Evolutionary conservation across 176 grass and related monocot species (phyloP), one percentile per base, ranked within the genome.

Genomic region (Hsuehochloa calcarea): DNA sequence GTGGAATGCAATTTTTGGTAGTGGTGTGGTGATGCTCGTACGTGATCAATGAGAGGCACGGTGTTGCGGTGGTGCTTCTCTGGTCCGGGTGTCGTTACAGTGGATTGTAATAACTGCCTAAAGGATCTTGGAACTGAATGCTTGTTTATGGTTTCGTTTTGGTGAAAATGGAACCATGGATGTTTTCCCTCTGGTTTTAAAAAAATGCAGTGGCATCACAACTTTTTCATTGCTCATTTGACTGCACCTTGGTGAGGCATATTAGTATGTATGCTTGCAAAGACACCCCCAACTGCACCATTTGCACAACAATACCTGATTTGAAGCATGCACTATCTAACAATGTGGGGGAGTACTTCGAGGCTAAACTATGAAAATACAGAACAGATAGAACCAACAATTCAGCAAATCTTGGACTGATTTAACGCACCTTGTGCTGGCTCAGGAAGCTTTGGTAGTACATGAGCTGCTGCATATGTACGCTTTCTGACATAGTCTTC

Each of bases 371-470:
- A 27, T 64, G 66, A 34, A 64, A 81, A 25, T 64, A 19, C 23
- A 74, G 0, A 84, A 14, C n/a, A 44, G 12, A 77, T 26, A 38
- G 10, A 75, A 9, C 14, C 47, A 80, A 84, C 47, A 29, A 47
- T 81, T 58, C 70, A 39, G 26, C 3, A 71, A 82, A 82, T 65
- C 8, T 72, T 45, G 20, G 64, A 31, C 54, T 45, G 23, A 82
- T 52, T 89, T 47, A 25, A 78, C 45, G 0, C 56, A 93, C 92
- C 92, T 88, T 88, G 72, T 72, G 73, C 39, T 38, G 58, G 35
- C 70, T 88, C 88, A 90, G 38, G 52, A 75, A 72, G 40, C 9
- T 75, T 70, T 61, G 69, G 74, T n/a, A 82, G 59, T 63, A 29
- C 62, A 86, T 38, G 52, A 93, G 23, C 43, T 77, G 52, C 75